Base-by-base conservation (phyloP, 1,139 yeast species). In the Blastobotrys proliferans region DNA sequence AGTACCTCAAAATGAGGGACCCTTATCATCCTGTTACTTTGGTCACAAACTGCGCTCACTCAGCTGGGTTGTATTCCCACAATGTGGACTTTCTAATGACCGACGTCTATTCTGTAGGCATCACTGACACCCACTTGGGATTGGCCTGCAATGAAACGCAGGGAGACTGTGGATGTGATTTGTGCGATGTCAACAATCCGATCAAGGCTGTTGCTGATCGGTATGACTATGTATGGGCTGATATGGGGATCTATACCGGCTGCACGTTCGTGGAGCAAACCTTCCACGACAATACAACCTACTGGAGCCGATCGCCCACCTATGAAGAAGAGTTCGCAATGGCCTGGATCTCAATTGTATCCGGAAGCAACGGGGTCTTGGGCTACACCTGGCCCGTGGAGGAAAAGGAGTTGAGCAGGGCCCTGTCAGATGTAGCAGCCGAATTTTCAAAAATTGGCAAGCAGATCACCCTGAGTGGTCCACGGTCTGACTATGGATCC, bases 121-220 rank as follows among this genome's bases (percentile, higher is more conserved):
- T 28, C 13, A 9, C 31, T 6, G 14, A 28, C 14, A 13, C 8
- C 6, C 31, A 13, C 31, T 9, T 10, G 10, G 31, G 31, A 8
- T 6, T 28, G 14, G 6, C 31, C 10, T 28, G 31, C 14, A 28
- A 9, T 14, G 14, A 9, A 6, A 9, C 14, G 8, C 14, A 28
- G 14, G 31, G 31, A 6, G 31, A 28, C 14, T 28, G 31, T 28
- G 31, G 31, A 28, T 28, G 31, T 13, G 31, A 28, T 28, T 10
- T 9, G 31, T 28, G 31, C 13, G 31, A 28, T 28, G 9, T 9
- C 31, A 13, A 28, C 14, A 28, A 28, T 14, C 13, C 31, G 31
- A 13, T 28, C 6, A 28, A 28, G 14, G 9, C 31, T 9, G 14
- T 28, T 28, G 13, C 31, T 14, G 13, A 28, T 8, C 9, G 31